These are phyloP conservation scores for Digitaria exilis DNA, from an alignment of 202 grass and related monocot species.

Conservation along the genomic window DNA sequence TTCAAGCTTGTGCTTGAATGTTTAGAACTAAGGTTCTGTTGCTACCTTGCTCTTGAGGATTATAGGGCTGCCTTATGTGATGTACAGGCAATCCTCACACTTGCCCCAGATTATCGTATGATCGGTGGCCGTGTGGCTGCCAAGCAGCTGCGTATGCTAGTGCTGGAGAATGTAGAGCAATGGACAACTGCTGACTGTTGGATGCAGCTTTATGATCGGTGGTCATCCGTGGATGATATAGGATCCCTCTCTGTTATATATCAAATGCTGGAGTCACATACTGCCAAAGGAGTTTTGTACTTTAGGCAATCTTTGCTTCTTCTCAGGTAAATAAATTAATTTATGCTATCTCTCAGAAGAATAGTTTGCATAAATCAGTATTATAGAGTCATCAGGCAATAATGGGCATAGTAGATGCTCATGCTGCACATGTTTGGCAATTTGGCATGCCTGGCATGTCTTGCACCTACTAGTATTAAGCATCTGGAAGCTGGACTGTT, in stretches of 20 bases:
- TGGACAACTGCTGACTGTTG: conserved; percentile 98
- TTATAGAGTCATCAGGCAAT: conserved; percentile 23
- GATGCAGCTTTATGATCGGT: conserved; percentile 94
- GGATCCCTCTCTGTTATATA: conserved; percentile 97
- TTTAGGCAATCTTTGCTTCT: conserved; percentile 99
- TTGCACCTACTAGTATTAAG: conserved; percentile 30
- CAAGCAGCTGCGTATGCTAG: conserved; percentile 75
- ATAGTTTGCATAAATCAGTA: conserved; percentile 36
- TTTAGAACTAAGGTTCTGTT: conserved; percentile 93
- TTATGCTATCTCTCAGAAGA: conserved; percentile 38
- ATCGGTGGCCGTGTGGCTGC: conserved; percentile 83
- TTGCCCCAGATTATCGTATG: conserved; percentile 92
- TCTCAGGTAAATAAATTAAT: conserved; percentile 70
- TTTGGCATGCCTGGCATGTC: conserved; percentile 42
- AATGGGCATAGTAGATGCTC: conserved; percentile 44
- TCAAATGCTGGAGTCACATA: conserved; percentile 99
- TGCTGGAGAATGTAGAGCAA: conserved; percentile 91
- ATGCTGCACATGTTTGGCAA: conserved; percentile 42
- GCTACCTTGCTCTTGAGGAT: conserved; percentile 92
- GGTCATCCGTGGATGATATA: conserved; percentile 98
- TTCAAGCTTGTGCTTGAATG: conserved; percentile 91
- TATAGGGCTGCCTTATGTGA: conserved; percentile 88
- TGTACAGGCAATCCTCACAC: conserved; percentile 86
- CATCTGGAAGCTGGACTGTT: conserved; percentile 48
- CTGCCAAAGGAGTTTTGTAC: conserved; percentile 90